Base-by-base conservation (phyloP, 352 stramenopile genomes). In the Phytophthora boehmeriae region DNA sequence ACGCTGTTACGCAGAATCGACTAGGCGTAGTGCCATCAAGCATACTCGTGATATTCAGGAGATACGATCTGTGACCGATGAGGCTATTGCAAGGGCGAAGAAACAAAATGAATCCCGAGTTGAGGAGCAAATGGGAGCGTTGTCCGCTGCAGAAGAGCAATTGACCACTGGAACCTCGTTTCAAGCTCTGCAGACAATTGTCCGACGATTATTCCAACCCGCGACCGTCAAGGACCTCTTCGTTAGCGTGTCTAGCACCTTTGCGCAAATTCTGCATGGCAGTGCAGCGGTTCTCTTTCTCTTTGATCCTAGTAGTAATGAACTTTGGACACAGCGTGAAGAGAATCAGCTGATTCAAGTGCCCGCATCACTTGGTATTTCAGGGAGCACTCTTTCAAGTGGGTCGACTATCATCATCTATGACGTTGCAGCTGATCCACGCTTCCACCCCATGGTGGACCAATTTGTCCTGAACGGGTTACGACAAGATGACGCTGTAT, bases 381-480 rank as follows among this genome's bases (percentile, higher is more conserved):
- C 80, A 39, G 83, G 83, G 1, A 73, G 54, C 14, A 71, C 78
- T 11, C 46, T 89, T 10, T 75, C 79, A 0, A 78, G 57, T 32
- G 59, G 54, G 47, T 66, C 68, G 6, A 78, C 63, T 3, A 13
- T 89, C 1, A 45, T 86, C 0, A 63, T 85, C 9, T 62, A 67
- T 4, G 74, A 88, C 52, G 54, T 81, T 11, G 35, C 62, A 20
- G n/a, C 50, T 0, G 78, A 92, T 52, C 47, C 62, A 11, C 68
- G 81, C 0, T 92, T 87, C 48, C 77, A 91, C 63, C 75, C 79
- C 4, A 76, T 88, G 52, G 68, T 92, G 0, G 83, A 92, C 35
- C 79, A 92, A 35, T 73, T 88, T 25, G 75, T 73, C 1, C 8
- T 89, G 10, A 61, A 47, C 14, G 45, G 49, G 0, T 48, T 86